Evolutionary conservation across 495 filamentous ascomycete genomes (phyloP).

Genomic region (Gamarada debralockiae): DNA sequence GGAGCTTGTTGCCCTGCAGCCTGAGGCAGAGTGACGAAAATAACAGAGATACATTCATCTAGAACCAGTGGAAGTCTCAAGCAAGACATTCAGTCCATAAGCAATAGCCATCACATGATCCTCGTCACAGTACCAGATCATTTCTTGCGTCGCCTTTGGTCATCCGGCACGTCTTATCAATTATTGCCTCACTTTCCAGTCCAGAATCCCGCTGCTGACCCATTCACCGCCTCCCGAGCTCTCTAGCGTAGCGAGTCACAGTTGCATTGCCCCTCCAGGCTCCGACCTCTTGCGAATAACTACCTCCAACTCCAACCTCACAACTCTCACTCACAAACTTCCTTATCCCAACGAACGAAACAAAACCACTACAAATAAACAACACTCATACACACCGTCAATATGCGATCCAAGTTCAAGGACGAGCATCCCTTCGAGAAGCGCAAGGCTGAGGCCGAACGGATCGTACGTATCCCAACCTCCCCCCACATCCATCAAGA

Average conservation of each 20-base stretch:
- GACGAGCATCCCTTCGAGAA: conserved; percentile 99
- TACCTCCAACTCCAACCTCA: conserved; percentile 3
- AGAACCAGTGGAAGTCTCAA: background rate
- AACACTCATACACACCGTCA: conserved; percentile 35
- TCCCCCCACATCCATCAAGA: background rate
- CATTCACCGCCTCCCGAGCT: background rate
- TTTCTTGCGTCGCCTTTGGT: too few relatives aligned
- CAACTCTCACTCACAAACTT: background rate
- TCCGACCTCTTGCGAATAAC: background rate
- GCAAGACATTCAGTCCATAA: too few relatives aligned
- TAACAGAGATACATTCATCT: too few relatives aligned
- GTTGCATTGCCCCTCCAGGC: background rate
- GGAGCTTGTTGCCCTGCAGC: too few relatives aligned
- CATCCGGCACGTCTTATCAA: too few relatives aligned
- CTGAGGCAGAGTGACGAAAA: background rate
- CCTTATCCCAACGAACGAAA: background rate
- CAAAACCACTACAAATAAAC: conserved; percentile 5
- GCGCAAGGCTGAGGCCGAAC: conserved; percentile 98
- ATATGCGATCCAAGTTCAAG: conserved; percentile 98
- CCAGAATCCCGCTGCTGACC: background rate
- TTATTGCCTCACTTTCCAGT: too few relatives aligned
- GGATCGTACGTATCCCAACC: conserved; percentile 31
- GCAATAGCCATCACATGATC: too few relatives aligned
- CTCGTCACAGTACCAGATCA: too few relatives aligned
- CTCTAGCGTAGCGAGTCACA: background rate